These are phyloP conservation scores for Artemisia argyi DNA, from an alignment of 129 eudicot genomes.

Conservation along the genomic window DNA sequence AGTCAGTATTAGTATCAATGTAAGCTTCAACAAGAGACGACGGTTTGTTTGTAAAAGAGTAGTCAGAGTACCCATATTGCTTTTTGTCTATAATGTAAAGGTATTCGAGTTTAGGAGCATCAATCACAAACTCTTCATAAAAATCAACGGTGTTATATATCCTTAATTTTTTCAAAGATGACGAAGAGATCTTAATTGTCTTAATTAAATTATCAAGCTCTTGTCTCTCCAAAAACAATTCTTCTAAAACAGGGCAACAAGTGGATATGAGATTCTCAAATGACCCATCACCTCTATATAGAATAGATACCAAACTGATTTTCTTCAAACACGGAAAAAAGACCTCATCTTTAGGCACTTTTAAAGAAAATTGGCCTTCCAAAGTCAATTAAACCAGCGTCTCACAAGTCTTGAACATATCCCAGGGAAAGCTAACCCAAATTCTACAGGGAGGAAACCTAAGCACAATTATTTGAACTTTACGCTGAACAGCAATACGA, in stretches of 20 bases:
- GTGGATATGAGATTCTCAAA: neutral
- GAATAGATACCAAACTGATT: neutral
- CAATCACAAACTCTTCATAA: neutral
- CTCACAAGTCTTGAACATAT: neutral
- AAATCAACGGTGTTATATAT: neutral
- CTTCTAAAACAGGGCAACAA: constrained; percentile 4
- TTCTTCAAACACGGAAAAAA: constrained; percentile 8
- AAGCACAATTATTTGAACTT: constrained; percentile 1
- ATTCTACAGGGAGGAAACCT: neutral
- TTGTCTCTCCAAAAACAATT: constrained; percentile 7
- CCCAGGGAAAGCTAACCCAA: neutral
- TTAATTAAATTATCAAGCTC: neutral
- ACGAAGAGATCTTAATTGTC: neutral
- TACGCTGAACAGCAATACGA: neutral
- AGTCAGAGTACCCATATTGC: neutral
- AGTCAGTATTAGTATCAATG: neutral
- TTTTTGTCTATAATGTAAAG: neutral
- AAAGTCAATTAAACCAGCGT: neutral
- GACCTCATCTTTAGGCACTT: neutral
- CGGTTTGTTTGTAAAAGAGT: neutral
- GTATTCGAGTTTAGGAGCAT: neutral
- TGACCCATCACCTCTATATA: neutral
- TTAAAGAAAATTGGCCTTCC: neutral
- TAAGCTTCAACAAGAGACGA: neutral
- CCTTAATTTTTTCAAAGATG: neutral